phyloP scores from a whole-genome alignment of 495 filamentous ascomycete species.

The Corynascus novoguineensis region DNA sequence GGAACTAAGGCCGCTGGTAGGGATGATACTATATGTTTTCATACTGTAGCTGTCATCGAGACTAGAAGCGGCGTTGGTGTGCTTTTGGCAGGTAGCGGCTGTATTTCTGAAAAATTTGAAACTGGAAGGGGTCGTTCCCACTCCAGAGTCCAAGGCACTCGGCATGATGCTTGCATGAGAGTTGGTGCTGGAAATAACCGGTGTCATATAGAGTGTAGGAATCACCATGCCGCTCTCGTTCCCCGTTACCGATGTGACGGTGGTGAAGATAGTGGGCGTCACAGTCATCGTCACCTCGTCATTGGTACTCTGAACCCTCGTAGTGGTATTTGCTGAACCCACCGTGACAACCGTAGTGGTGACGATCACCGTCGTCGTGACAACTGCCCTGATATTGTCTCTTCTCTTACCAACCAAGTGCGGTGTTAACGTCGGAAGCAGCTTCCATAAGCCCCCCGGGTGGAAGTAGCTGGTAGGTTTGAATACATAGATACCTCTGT shows the following conservation, averaged over 20 bases:
- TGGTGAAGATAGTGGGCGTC: neutral
- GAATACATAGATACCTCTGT: neutral
- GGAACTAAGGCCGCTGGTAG: neutral
- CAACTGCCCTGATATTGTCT: too few species aligned
- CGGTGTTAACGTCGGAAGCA: neutral
- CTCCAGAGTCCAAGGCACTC: neutral
- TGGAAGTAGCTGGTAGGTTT: neutral
- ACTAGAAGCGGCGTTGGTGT: neutral
- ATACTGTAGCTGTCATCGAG: neutral
- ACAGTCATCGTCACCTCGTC: neutral
- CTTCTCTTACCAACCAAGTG: neutral
- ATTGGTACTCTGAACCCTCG: too few species aligned
- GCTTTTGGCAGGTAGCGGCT: too few species aligned
- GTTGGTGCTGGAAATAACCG: neutral
- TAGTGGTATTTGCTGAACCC: neutral
- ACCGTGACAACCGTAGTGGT: too few species aligned
- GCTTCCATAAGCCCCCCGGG: neutral
- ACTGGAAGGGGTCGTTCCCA: neutral
- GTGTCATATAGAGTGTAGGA: neutral
- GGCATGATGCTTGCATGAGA: neutral
- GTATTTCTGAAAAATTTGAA: too few species aligned
- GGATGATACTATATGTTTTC: neutral
- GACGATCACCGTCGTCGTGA: neutral
- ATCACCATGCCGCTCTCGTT: neutral
- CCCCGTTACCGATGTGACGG: neutral